Percentiles rank a stretch among this genome's conserved stretches.
Evolutionary conservation across 2,329 filamentous ascomycete species (phyloP).

Genomic region (Trichophyton mentagrophytes): DNA sequence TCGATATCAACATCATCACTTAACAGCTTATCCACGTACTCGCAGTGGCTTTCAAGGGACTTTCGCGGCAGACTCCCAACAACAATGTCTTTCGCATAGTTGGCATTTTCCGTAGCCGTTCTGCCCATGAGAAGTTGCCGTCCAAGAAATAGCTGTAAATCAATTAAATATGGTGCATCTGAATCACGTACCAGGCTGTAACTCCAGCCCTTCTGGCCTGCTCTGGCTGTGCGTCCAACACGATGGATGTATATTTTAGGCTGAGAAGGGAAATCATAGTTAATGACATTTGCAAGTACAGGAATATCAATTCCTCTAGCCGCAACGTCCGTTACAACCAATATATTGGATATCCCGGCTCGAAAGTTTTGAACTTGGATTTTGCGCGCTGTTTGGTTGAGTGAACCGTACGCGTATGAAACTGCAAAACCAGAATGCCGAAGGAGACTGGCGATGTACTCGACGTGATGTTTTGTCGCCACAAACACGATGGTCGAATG

Average conservation of each 20-base stretch:
- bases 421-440: constrained; percentile 70
- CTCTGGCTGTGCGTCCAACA: constrained; percentile 89
- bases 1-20: constrained; percentile 62
- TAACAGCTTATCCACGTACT: constrained; percentile 72
- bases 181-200: constrained; percentile 83
- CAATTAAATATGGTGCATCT: constrained; percentile 82
- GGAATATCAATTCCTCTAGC: constrained; percentile 97
- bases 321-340: constrained; percentile 93
- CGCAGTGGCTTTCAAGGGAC: constrained; percentile 59
- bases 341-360: constrained; percentile 67
- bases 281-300: constrained; percentile 89
- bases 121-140: constrained; percentile 67
- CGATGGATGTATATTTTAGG: constrained; percentile 95
- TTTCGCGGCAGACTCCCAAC: constrained; percentile 65
- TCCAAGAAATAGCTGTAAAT: constrained; percentile 89
- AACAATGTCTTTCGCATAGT: constrained; percentile 71
- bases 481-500: constrained; percentile 93
- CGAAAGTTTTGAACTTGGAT: constrained; percentile 87
- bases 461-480: constrained; percentile 93
- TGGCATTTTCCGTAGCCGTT: constrained; percentile 44
- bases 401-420: constrained; percentile 85
- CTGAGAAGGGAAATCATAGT: constrained; percentile 95
- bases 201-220: constrained; percentile 83
- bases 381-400: constrained; percentile 87
- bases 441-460: constrained; percentile 79